A percentile compares a stretch with the other conserved stretches of the same genome.
Conservation (phyloP, 2,329 filamentous ascomycete species). For the Penicillium sumatraense region DNA sequence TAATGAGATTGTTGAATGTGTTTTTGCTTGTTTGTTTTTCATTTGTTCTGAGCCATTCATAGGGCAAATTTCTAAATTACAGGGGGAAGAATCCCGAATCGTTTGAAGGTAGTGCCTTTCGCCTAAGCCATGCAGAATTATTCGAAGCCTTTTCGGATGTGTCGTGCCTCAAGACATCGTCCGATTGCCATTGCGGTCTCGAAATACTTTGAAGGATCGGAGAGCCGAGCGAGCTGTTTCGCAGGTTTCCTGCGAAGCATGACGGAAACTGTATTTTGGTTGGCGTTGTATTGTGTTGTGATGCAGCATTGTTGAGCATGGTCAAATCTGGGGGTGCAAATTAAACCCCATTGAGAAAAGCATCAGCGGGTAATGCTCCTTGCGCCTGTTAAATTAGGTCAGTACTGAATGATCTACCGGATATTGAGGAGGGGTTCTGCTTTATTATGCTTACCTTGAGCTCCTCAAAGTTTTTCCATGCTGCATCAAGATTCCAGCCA, state of each 20-base stretch:
- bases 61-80: constrained; percentile 18
- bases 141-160: constrained; percentile 10
- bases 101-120: constrained; percentile 33
- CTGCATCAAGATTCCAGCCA: constrained; percentile 78
- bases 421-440: not conserved
- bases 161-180: constrained; percentile 13
- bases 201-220: not conserved
- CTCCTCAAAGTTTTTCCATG: constrained; percentile 74
- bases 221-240: not conserved
- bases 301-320: not conserved
- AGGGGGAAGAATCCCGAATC: constrained; percentile 20
- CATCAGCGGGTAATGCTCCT: constrained; percentile 54
- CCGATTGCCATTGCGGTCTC: not conserved
- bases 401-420: constrained; percentile 13
- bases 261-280: constrained; percentile 9
- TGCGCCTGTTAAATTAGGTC: constrained; percentile 34
- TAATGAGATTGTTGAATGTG: constrained; percentile 7
- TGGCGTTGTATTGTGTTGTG: not conserved
- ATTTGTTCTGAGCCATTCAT: constrained; percentile 6
- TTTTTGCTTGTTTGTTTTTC: too few species aligned
- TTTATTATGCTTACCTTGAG: constrained; percentile 65
- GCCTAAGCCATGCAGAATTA: constrained; percentile 39
- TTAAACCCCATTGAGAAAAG: constrained; percentile 46
- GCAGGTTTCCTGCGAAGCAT: not conserved
- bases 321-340: not conserved